Percentiles rank a stretch among this genome's conserved stretches.
phyloP scores from a whole-genome alignment of 306 rosid genomes.

The Trifolium dubium region DNA sequence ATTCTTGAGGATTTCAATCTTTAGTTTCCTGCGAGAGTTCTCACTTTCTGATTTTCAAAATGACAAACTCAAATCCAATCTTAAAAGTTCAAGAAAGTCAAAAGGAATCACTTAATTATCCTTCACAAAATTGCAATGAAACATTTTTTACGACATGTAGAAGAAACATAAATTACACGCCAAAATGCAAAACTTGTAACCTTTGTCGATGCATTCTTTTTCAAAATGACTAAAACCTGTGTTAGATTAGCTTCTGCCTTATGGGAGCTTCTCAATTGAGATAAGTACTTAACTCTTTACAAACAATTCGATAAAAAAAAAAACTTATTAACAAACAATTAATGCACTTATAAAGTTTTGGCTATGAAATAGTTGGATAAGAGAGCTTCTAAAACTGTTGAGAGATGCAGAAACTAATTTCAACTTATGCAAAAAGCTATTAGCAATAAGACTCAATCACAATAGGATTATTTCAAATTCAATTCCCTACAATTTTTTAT shows the following conservation, averaged over 20 bases:
- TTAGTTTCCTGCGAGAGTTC: slow-evolving; percentile 27
- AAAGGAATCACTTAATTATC: slow-evolving; percentile 23
- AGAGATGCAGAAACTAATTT: neutral
- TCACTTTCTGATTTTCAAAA: slow-evolving; percentile 26
- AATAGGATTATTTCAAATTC: neutral
- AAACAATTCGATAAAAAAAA: neutral
- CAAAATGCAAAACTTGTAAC: neutral
- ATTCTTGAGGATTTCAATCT: slow-evolving; percentile 30
- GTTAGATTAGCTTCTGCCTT: neutral
- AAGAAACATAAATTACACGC: neutral
- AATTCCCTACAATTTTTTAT: neutral
- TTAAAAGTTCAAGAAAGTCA: slow-evolving; percentile 1
- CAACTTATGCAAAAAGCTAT: neutral
- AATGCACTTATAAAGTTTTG: neutral
- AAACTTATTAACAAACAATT: neutral
- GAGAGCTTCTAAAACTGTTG: neutral
- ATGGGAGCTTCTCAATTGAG: neutral
- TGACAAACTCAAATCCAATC: slow-evolving; percentile 7
- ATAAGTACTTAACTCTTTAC: neutral
- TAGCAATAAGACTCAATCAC: neutral
- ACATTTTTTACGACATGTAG: slow-evolving; percentile 1
- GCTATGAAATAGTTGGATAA: neutral
- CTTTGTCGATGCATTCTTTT: neutral
- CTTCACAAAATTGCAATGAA: slow-evolving; percentile 13
- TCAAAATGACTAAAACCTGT: neutral